Evolutionary conservation across 2,329 filamentous ascomycete species (phyloP).

Genomic region (Atkinsonella texensis): DNA sequence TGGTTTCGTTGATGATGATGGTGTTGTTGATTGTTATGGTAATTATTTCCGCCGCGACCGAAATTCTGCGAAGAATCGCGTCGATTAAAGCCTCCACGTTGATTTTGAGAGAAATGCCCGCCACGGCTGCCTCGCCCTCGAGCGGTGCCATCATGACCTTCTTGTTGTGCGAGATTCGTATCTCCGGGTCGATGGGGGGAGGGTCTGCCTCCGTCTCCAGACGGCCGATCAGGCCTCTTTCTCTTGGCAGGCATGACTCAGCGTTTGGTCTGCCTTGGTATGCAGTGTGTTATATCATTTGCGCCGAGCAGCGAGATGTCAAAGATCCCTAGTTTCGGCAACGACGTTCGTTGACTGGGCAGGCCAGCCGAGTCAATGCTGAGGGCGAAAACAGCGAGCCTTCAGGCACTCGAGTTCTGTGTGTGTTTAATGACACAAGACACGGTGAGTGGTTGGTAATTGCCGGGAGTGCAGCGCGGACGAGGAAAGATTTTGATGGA

Average conservation of each 20-base stretch:
- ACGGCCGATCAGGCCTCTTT: conserved; percentile 42
- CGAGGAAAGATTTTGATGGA: neutral
- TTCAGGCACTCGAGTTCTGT: neutral
- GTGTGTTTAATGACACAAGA: too few relatives aligned
- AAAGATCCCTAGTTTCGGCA: neutral
- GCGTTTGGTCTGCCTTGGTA: conserved; percentile 8
- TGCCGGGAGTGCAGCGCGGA: neutral
- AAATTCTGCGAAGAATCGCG: conserved; percentile 37
- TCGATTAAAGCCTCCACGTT: conserved; percentile 35
- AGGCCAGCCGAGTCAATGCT: neutral
- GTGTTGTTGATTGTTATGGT: conserved; percentile 9
- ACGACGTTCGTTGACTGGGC: neutral
- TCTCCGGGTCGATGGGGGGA: conserved; percentile 52
- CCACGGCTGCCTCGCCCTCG: conserved; percentile 31
- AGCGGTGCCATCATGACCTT: conserved; percentile 38
- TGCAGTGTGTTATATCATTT: conserved; percentile 23
- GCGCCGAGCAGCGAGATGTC: conserved; percentile 8
- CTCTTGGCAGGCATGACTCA: conserved; percentile 45
- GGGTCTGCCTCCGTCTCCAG: conserved; percentile 39
- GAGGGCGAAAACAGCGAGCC: neutral
- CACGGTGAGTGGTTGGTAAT: too few relatives aligned
- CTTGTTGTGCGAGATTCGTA: conserved; percentile 43
- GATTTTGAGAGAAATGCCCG: conserved; percentile 26
- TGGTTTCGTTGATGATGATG: conserved; percentile 9
- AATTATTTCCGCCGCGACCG: conserved; percentile 15